Evolutionary conservation across 2,329 filamentous ascomycete species (phyloP), one percentile per base, ranked within the genome.

Genomic region (Lachnellula cervina): DNA sequence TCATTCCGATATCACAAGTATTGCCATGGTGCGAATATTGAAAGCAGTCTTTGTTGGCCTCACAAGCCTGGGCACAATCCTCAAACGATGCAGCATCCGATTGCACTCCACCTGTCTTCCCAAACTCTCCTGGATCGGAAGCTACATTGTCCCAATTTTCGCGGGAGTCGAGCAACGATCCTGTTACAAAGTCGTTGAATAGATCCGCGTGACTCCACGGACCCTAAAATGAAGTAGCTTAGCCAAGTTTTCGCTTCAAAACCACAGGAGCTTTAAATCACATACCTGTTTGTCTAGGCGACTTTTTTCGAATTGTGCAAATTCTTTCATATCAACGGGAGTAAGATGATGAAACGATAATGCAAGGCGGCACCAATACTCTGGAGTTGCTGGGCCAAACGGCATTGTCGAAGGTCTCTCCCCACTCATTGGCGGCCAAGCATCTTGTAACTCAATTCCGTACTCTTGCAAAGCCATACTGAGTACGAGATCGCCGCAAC

Each of bases 291-390:
- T 53, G 23, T 57, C 34, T 13, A 35, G 13, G 37, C 60, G 60
- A 23, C 46, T 25, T 64, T 79, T 73, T 63, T 82, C 80, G 54
- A 75, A 81, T 49, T 80, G 71, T 74, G 78, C 80, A 35, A 80
- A 72, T 37, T 65, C 69, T 58, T 72, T 76, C 52, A 80, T 73
- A 62, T 81, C 78, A 58, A 78, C 74, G 9, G 78, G 71, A 51
- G 75, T 76, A 66, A 82, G 74, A 63, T 81, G 78, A 61, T 81
- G 79, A 75, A 82, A 78, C 5, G 78, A 80, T 45, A 82, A 63
- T 9, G 80, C 72, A 7, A 79, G 79, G 59, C 80, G 74, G 59
- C 80, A 82, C 78, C 79, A 82, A 57, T 81, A 54, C 5, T 58
- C 44, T 23, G 47, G 47, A 43, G 32, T 60, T 19, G 28, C 55